Base-by-base conservation (phyloP, 306 rosid genomes). In the Quercus suber region DNA sequence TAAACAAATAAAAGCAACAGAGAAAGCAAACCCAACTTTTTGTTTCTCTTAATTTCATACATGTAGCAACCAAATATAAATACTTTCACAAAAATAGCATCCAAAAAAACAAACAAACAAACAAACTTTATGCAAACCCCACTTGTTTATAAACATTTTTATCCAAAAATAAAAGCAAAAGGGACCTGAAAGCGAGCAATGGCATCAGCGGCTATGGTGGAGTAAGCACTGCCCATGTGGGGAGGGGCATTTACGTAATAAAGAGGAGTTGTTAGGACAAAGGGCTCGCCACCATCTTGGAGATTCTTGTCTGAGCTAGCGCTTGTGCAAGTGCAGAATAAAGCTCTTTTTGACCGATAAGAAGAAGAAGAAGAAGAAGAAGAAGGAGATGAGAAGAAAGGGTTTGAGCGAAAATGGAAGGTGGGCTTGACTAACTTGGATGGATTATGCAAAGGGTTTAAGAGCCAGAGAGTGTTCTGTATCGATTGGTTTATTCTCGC, bases 241-340 rank as follows among this genome's bases (percentile, higher is more conserved):
- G 99, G 99, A 86, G 99, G 96, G 76, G 98, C 97, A 82, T 95
- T 95, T 69, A 95, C 99, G 85, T 95, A 95, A 86, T 95, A 95
- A 70, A 92, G 98, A 55, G 99, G 99, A 28, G 99, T 95, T 0
- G 99, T 92, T 80, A 95, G 78, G 79, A 95, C 92, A 78, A 89
- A 91, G 55, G 95, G 89, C 81, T 88, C 87, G 74, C 59, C 57
- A 31, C 64, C 81, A 20, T 52, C 80, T 15, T 69, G 28, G 57
- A 79, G 15, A 80, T 4, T 41, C 14, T 1, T 41, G 33, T 70
- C 80, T 33, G 20, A 15, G 81, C 27, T 18, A 28, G 23, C 15
- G 53, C 64, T 71, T 10, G 91, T 27, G 76, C 57, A 77, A 33
- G 92, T 63, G 82, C 93, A 90, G 75, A 85, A 86, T 9, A 85